Evolutionary conservation across 176 grass and related monocot genomes (phyloP), one percentile per base, ranked within the genome.

Genomic region (Triticum urartu): DNA sequence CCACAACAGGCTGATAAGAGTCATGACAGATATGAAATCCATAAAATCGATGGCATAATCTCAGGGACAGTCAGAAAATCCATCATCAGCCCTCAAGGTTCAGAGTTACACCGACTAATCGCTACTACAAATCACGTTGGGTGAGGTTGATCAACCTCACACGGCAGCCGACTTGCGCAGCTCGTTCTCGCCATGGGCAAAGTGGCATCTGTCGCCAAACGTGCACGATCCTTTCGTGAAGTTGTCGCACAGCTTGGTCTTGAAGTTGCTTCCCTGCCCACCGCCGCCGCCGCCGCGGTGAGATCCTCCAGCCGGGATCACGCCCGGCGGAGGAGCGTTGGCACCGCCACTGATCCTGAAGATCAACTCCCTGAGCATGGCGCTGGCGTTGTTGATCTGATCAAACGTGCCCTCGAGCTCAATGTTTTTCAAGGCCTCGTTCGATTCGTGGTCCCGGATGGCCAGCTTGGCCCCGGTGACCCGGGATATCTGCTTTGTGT

Each of bases 391-490:
- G 30, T 95, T 95, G 84, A 98, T 95, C 79, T 95, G 95, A 89
- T 95, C 91, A 79, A 98, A 98, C 10, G 91, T 89, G 30, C 95
- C 93, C 84, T 92, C 91, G n/a, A 95, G 87, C 78, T 94, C 91
- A 68, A 98, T 94, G 77, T 98, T 98, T 74, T 89, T 98, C 84
- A 98, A 75, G 68, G 33, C 92, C 20, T 86, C 21, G 21, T 98
- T 86, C 20, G 93, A 89, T 78, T 95, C 93, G 2, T 98, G 91
- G 66, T 98, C 93, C 24, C 82, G 73, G 65, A 98, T 98, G 2
- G 84, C 86, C 43, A 98, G 82, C 85, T 92, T 98, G 72, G 79
- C 88, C 3, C 93, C 91, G 1, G 90, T 91, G 36, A 91, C 74
- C 59, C 86, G 80, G 30, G 93, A 95, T 88, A 98, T 95, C 38